Evolutionary conservation across 1,284 basidiomycete species (phyloP).

Genomic region (Microbotryum scabiosae): DNA sequence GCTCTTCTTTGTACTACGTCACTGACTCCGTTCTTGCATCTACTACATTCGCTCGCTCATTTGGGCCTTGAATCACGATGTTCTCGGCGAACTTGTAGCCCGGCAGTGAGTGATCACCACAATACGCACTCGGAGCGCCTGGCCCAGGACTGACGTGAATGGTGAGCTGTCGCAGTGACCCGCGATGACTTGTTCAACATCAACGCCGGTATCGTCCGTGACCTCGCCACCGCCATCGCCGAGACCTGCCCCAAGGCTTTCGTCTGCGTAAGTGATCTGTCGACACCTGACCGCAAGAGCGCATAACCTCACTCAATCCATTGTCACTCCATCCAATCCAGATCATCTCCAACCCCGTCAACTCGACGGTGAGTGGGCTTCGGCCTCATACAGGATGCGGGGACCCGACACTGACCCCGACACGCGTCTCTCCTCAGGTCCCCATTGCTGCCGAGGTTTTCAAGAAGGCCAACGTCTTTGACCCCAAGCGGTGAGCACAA

Average conservation of each 20-base stretch:
- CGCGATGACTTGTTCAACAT: slow-evolving; percentile 96
- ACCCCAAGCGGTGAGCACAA: slow-evolving; percentile 65
- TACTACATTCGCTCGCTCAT: no score
- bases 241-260: slow-evolving; percentile 79
- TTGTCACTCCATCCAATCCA: no score
- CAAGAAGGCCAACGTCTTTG: slow-evolving; percentile 84
- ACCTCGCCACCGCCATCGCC: slow-evolving; percentile 83
- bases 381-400: no score
- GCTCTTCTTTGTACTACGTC: background rate
- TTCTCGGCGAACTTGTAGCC: no score
- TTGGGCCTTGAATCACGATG: no score
- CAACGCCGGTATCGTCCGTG: slow-evolving; percentile 94
- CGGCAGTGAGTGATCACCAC: no score
- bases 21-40: background rate
- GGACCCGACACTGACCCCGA: no score
- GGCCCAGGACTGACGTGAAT: background rate
- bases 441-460: slow-evolving; percentile 92
- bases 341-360: slow-evolving; percentile 44
- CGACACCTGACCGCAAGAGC: background rate
- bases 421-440: no score
- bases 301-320: background rate
- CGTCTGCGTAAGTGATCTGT: slow-evolving; percentile 43
- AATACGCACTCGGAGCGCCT: no score
- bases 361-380: slow-evolving; percentile 52
- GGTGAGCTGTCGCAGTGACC: slow-evolving; percentile 49